Evolutionary conservation across 2,329 filamentous ascomycete species (phyloP), one percentile per base, ranked within the genome.

Genomic region (Aspergillus versicolor): DNA sequence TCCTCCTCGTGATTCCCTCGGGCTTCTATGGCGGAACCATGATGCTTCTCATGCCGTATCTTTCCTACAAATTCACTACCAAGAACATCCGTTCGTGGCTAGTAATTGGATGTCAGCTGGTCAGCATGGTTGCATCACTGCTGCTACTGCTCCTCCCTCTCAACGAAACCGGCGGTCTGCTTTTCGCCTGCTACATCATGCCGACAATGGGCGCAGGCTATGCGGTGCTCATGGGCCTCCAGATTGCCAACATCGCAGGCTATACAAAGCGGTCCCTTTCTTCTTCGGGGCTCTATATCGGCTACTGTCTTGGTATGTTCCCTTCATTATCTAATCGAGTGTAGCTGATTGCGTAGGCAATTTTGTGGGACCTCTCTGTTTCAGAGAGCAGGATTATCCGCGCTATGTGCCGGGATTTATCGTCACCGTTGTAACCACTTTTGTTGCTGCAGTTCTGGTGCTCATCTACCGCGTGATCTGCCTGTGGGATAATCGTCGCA

Each of bases 231-330:
- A 81, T 84, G 73, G 78, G 78, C 0, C 64, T 82, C 5, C 74
- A 77, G 45, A 75, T 80, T 42, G 79, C 80, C 24, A 82, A 83
- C 58, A 81, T 77, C 11, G 79, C 81, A 0, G 81, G 81, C 1
- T 82, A 82, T 52, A 82, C 81, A 0, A 82, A 83, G 66, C 70
- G 79, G 1, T 76, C 77, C 1, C 69, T 82, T 1, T 76, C 76
- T 1, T 79, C 78, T 1, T 79, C 79, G 2, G 79, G 79, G 0
- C 70, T 82, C 5, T 82, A 79, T 50, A 75, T 82, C 19, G 81
- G 80, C 1, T 82, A 82, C 61, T 82, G 80, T 61, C 67, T 82
- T 8, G 79, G 77, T 77, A 58, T 56, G 58, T 61, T 4, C 19
- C 22, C 30, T 38, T 15, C 2, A 9, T 30, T 3, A 30, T 21